A percentile compares a stretch with the other conserved stretches of the same genome.
Conservation (phyloP, 345 rosid species). For the Microcos paniculata region DNA sequence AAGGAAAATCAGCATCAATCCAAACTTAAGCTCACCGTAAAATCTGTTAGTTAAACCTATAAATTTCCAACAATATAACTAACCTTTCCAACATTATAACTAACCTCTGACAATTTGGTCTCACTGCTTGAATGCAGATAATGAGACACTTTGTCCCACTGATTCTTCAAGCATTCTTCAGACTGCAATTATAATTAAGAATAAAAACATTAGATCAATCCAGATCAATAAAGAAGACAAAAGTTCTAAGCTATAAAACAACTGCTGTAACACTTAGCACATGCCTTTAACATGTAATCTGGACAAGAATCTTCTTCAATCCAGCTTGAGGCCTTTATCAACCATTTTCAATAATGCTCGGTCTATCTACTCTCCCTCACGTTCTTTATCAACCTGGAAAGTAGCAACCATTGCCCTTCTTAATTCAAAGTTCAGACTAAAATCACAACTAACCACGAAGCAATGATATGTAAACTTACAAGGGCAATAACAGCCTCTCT, state of each 20-base stretch:
- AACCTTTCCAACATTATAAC: too few relatives aligned
- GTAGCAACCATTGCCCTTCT: background rate
- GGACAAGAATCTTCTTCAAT: conserved; percentile 77
- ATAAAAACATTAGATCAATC: background rate
- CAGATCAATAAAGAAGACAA: too few relatives aligned
- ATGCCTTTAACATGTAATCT: conserved; percentile 79
- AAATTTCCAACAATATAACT: conserved; percentile 26
- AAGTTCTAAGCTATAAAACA: background rate
- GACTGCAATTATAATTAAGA: conserved; percentile 45
- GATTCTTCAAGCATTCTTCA: conserved; percentile 91
- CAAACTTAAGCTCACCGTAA: background rate
- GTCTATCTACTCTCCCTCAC: conserved; percentile 90
- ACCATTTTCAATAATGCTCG: conserved; percentile 69
- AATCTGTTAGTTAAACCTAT: background rate
- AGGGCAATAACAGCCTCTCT: conserved; percentile 67
- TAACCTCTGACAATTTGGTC: conserved; percentile 86
- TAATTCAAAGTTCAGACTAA: background rate
- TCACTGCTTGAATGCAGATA: conserved; percentile 89
- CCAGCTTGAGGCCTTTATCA: conserved; percentile 88
- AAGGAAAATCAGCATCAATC: background rate
- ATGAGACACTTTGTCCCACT: conserved; percentile 85
- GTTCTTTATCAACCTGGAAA: conserved; percentile 77
- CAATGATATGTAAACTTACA: conserved; percentile 39
- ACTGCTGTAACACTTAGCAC: conserved; percentile 2
- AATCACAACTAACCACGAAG: background rate